These are phyloP conservation scores for Favolaschia claudopus DNA, from an alignment of 768 basidiomycete genomes.

Conservation along the genomic window DNA sequence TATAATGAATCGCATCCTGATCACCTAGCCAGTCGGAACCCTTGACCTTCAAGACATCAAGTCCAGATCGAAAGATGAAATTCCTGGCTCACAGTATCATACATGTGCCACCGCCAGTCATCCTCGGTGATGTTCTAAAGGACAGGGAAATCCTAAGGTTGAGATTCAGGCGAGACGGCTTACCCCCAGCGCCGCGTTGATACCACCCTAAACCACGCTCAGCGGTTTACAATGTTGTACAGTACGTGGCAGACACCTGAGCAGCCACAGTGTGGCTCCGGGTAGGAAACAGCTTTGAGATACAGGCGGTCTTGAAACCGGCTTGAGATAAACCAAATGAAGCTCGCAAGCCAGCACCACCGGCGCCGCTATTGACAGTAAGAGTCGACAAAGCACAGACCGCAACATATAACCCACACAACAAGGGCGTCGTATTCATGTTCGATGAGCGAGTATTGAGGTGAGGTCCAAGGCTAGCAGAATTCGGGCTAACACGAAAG, in stretches of 20 bases:
- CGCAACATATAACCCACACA: constrained; percentile 67
- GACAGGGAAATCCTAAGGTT: constrained; percentile 2
- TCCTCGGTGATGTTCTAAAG: constrained; percentile 98
- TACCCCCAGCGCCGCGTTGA: constrained; percentile 96
- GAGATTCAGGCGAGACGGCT: constrained; percentile 37
- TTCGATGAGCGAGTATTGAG: constrained; percentile 96
- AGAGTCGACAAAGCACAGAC: constrained; percentile 1
- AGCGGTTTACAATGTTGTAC: constrained; percentile 14
- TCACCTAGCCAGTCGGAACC: constrained; percentile 99
- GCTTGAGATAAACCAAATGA: constrained; percentile 98
- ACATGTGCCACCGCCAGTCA: constrained; percentile 99
- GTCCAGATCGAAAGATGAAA: background rate
- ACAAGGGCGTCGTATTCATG: constrained; percentile 99
- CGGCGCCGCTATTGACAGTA: constrained; percentile 76
- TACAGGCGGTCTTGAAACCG: constrained; percentile 98
- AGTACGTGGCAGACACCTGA: constrained; percentile 65
- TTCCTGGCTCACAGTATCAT: constrained; percentile 75
- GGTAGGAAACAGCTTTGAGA: constrained; percentile 98
- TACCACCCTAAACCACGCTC: constrained; percentile 77
- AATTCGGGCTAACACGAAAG: constrained; percentile 24
- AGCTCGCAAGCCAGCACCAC: constrained; percentile 97
- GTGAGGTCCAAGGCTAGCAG: constrained; percentile 74
- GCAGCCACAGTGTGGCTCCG: constrained; percentile 99
- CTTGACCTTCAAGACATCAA: constrained; percentile 74
- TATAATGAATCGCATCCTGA: constrained; percentile 99